Conservation (phyloP, 1,139 yeast species). For the Scheffersomyces titani region DNA sequence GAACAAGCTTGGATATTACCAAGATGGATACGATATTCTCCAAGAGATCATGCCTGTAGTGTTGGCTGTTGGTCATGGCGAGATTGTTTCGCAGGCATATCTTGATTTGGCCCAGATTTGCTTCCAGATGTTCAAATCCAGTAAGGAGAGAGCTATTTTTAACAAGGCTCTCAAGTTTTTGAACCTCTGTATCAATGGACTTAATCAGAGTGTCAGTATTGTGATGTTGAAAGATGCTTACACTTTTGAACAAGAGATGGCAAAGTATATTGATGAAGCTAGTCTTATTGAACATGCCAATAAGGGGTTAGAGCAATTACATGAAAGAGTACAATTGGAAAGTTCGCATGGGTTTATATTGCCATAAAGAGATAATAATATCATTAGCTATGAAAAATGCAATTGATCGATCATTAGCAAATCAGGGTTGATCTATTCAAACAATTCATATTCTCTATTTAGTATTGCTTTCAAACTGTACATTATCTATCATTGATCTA, state of each 20-base stretch:
- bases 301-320: conserved; percentile 30
- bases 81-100: conserved; percentile 37
- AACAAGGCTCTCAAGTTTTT: conserved; percentile 34
- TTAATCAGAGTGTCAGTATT: conserved; percentile 31
- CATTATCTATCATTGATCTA: not conserved
- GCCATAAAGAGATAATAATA: not conserved
- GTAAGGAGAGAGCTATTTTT: conserved; percentile 12
- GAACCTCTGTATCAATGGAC: conserved; percentile 46
- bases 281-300: conserved; percentile 33
- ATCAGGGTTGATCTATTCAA: no score
- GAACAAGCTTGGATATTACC: conserved; percentile 30
- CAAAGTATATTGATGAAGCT: conserved; percentile 23
- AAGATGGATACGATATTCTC: conserved; percentile 40
- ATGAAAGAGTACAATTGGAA: conserved; percentile 31
- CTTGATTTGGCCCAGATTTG: conserved; percentile 35
- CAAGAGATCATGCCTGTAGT: conserved; percentile 41
- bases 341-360: conserved; percentile 22
- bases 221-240: conserved; percentile 32
- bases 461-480: not conserved
- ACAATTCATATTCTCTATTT: not conserved
- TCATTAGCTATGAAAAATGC: not conserved
- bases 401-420: not conserved
- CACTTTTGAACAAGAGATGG: conserved; percentile 36
- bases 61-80: conserved; percentile 33
- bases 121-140: conserved; percentile 18